Conservation (phyloP, 2,329 filamentous ascomycete species). For the Passalora sequoiae region DNA sequence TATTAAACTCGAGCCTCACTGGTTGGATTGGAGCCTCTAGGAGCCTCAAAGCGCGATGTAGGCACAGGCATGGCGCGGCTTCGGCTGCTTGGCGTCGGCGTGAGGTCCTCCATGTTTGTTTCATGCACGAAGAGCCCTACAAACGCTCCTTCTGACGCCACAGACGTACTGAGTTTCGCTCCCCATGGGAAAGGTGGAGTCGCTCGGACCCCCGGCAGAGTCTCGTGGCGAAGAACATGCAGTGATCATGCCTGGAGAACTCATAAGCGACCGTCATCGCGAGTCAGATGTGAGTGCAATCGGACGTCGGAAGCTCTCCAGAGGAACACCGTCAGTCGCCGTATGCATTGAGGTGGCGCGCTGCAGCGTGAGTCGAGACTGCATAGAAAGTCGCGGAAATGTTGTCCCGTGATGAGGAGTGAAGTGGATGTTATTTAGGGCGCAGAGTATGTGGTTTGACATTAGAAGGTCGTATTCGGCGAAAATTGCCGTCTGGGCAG, state of each 20-base stretch:
- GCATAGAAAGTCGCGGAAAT: background rate
- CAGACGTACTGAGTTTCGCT: background rate
- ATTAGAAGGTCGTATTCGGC: background rate
- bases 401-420: background rate
- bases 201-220: background rate
- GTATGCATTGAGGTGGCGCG: background rate
- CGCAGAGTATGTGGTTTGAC: background rate
- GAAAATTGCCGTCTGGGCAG: background rate
- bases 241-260: background rate
- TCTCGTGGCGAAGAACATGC: background rate
- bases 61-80: too few relatives aligned
- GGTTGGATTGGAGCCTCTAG: background rate
- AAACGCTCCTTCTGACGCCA: background rate
- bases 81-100: too few relatives aligned
- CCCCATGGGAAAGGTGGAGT: constrained; percentile 8
- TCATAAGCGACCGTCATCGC: background rate
- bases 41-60: too few relatives aligned
- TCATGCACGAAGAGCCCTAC: background rate
- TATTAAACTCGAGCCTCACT: background rate
- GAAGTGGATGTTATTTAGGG: too few relatives aligned
- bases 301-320: background rate
- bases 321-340: constrained; percentile 1
- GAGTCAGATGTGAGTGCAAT: background rate
- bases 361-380: background rate
- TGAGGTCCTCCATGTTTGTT: constrained; percentile 4